These are phyloP conservation scores for Colletotrichum magnum DNA, from an alignment of 2,329 filamentous ascomycete species.

Conservation along the genomic window DNA sequence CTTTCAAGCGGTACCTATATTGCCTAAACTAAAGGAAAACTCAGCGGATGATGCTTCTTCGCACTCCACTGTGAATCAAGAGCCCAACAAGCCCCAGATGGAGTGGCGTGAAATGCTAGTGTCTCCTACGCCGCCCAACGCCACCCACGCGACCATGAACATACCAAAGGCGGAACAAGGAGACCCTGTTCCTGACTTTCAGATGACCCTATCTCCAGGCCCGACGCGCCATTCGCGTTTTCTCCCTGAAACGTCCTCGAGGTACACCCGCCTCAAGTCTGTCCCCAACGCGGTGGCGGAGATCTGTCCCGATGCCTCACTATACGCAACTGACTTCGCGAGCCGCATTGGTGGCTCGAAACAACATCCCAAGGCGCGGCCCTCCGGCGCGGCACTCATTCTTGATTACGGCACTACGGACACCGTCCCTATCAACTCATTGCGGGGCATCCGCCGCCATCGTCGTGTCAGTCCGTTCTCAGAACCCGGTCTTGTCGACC, in stretches of 20 bases:
- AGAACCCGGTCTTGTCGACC: constrained; percentile 85
- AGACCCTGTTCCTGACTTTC: constrained; percentile 82
- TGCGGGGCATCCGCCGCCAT: constrained; percentile 89
- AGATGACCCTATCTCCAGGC: constrained; percentile 81
- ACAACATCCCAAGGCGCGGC: constrained; percentile 67
- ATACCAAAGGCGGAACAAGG: constrained; percentile 66
- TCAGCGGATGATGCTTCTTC: constrained; percentile 43
- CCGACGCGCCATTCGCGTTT: constrained; percentile 88
- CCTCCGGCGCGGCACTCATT: constrained; percentile 91
- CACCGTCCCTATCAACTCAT: constrained; percentile 86
- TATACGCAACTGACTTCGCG: constrained; percentile 87
- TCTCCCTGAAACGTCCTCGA: constrained; percentile 84
- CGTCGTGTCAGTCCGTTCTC: constrained; percentile 83
- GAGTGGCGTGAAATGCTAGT: constrained; percentile 91
- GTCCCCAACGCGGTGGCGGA: constrained; percentile 83
- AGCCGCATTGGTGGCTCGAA: constrained; percentile 82
- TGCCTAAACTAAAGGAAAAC: constrained; percentile 40
- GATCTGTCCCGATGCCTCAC: constrained; percentile 87
- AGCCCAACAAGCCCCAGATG: constrained; percentile 56
- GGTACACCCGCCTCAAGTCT: constrained; percentile 82
- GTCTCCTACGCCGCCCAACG: constrained; percentile 72
- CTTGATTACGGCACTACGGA: constrained; percentile 91
- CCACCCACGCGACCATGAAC: constrained; percentile 67
- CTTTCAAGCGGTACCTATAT: constrained; percentile 80
- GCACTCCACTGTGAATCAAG: constrained; percentile 57